These are phyloP conservation scores for Lolium multiflorum DNA, from an alignment of 176 grass and related monocot species.

Conservation along the genomic window DNA sequence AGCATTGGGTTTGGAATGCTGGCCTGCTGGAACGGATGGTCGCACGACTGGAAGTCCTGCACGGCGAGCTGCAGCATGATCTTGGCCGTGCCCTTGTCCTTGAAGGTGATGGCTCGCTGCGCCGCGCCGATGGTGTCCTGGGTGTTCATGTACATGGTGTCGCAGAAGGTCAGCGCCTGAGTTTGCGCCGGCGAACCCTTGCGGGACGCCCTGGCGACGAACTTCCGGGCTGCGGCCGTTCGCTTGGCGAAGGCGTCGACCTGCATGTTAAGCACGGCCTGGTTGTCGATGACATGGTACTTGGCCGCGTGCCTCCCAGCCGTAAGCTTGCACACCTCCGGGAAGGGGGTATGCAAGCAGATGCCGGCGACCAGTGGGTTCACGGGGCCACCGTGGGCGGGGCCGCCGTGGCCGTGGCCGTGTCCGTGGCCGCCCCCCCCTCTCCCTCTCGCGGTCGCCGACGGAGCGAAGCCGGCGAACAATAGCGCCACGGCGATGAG, in stretches of 20 bases:
- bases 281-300: slow-evolving; percentile 46
- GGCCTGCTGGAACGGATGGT: slow-evolving; percentile 46
- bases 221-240: slow-evolving; percentile 31
- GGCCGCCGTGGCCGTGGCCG: too few species aligned
- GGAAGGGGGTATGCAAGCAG: slow-evolving; percentile 45
- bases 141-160: slow-evolving; percentile 66
- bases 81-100: slow-evolving; percentile 47
- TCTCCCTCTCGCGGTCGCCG: not conserved
- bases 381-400: not conserved
- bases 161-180: slow-evolving; percentile 51
- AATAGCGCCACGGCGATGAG: slow-evolving; percentile 31
- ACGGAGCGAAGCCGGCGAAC: slow-evolving; percentile 22
- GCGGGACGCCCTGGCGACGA: slow-evolving; percentile 6
- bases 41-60: slow-evolving; percentile 61
- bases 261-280: slow-evolving; percentile 62
- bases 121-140: slow-evolving; percentile 59
- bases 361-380: slow-evolving; percentile 23
- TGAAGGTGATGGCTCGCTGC: slow-evolving; percentile 50
- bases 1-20: slow-evolving; percentile 43
- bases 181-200: not conserved
- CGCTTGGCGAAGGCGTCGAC: slow-evolving; percentile 54
- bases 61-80: slow-evolving; percentile 64
- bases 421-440: not conserved
- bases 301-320: slow-evolving; percentile 45
- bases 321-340: slow-evolving; percentile 42